Percentiles rank a stretch among this genome's conserved stretches.
Evolutionary conservation across 2,329 filamentous ascomycete species (phyloP).

Genomic region (Colletotrichum abscissum): DNA sequence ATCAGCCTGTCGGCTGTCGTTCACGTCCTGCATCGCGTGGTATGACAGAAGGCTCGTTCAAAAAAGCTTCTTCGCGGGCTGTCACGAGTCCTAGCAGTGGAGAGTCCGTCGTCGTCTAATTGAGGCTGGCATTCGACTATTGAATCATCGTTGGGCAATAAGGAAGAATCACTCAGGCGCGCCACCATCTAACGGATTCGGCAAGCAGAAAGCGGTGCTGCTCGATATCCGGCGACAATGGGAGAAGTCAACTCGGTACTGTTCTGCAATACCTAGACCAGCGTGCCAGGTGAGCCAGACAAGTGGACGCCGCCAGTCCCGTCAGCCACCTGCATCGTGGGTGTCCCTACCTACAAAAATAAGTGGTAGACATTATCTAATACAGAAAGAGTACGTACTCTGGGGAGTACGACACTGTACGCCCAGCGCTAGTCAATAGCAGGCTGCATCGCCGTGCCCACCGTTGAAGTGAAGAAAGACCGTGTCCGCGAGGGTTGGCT

Average conservation of each 20-base stretch:
- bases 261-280: no score
- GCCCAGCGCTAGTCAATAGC: constrained; percentile 14
- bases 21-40: background rate
- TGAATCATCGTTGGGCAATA: background rate
- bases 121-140: background rate
- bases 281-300: background rate
- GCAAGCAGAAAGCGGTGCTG: background rate
- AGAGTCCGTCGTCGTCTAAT: background rate
- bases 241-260: background rate
- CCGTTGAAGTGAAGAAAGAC: constrained; percentile 15
- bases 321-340: constrained; percentile 1
- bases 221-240: background rate
- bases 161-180: background rate
- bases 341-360: no score
- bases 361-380: background rate
- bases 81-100: background rate
- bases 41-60: background rate
- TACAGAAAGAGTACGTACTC: background rate
- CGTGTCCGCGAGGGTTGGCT: background rate
- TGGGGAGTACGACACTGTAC: constrained; percentile 19
- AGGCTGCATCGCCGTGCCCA: constrained; percentile 2
- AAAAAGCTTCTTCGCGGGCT: background rate
- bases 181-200: background rate
- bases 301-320: background rate
- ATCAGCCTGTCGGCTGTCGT: background rate